Evolutionary conservation across 805 yeast species (phyloP), one percentile per base, ranked within the genome.

Genomic region (Saccharomycopsis guyanensis): DNA sequence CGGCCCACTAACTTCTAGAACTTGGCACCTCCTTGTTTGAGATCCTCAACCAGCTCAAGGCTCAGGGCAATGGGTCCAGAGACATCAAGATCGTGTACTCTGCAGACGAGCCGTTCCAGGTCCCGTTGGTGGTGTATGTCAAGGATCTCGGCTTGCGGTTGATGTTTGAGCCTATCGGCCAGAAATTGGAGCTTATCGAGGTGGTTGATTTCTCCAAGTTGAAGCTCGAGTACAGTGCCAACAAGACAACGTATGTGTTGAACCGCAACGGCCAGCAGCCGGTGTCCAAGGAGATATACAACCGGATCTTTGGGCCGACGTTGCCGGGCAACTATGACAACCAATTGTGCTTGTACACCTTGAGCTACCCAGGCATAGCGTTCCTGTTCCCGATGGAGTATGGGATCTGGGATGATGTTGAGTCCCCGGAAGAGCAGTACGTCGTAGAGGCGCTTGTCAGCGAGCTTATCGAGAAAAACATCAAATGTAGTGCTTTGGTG

Each of bases 231-330:
- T 50, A 50, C 36, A 15, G 22, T 2, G 22, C 47, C 6, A 38
- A 31, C 15, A 15, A 36, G 19, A 32, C 32, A 12, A 15, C 23
- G 22, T 35, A 25, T 25, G 37, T 35, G 2, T 3, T 50, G 22
- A 50, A 50, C 31, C 35, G 42, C 22, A 35, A 31, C 8, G 45
- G 45, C 16, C 22, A 13, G 4, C 10, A 29, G 15, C 53, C 53
- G 4, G 15, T 20, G 4, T 66, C 74, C 51, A 70, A 69, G 42
- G 59, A 63, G 29, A 65, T 76, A 2, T 76, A 76, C 59, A 75
- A 75, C 55, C 70, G 66, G 56, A 62, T 69, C 2, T 74, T 76
- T 56, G 82, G 82, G 0, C 82, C 82, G 2, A 76, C 82, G 0
- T 73, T 71, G 47, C 79, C 80, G 1, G 82, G 82, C 0, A 55